Base-by-base conservation (phyloP, 2,329 filamentous ascomycete species). In the Herpotrichia juniperi region DNA sequence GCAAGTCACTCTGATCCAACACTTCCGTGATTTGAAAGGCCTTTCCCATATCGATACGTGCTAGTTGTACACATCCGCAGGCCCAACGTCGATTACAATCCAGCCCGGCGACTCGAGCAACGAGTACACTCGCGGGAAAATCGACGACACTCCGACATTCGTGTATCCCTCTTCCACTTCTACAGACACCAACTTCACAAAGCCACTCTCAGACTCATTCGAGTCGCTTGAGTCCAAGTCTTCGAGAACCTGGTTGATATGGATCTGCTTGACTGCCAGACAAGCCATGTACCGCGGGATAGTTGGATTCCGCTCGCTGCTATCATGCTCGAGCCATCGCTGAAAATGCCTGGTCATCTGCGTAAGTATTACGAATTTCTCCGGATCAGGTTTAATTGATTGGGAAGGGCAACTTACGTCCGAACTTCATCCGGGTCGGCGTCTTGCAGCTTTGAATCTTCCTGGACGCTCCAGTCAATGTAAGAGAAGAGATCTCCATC, bases 381-480 rank as follows among this genome's bases (percentile, higher is more conserved):
- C n/a, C n/a, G n/a, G n/a, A n/a, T n/a, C n/a, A n/a, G n/a, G n/a
- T n/a, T n/a, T n/a, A n/a, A n/a, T n/a, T n/a, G n/a, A n/a, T n/a
- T n/a, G 12, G 34, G 9, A 14, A 19, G 17, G 9, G 17, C 6
- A 25, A 19, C 44, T 46, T 46, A 46, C 30, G 12, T 12, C 17
- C 30, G 44, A 16, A 26, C 31, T 37, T 46, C 4, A 17, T 26
- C 17, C 3, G 14, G 12, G 21, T 25, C 12, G 12, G 43, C 53
- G 9, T 32, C 16, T 21, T 51, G 35, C 40, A 56, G 45, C 16
- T 24, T 3, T 6, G 45, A 45, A 28, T 59, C 56, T 4, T 54
- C 48, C 21, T 59, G 50, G 1, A 59, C 53, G 30, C 19, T 32
- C 56, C 50, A 56, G 35, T 54, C 56, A 4, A 59, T 35, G n/a